These are phyloP conservation scores for Musa schizocarpa DNA, from an alignment of 176 grass and related monocot genomes.

Conservation along the genomic window DNA sequence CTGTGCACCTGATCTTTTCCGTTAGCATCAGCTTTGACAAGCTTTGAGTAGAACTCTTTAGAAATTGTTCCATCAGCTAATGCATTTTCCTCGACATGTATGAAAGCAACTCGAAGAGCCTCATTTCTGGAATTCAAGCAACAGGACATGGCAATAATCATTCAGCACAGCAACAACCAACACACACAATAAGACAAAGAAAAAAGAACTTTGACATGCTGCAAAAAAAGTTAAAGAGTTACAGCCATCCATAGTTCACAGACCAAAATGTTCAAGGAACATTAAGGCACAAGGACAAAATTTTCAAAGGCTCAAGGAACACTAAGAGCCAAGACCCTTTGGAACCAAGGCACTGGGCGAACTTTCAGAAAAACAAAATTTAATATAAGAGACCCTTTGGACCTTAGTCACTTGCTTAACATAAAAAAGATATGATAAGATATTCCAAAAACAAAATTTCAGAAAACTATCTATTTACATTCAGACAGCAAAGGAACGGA, in stretches of 20 bases:
- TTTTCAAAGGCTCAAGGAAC: no score
- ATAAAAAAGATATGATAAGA: no score
- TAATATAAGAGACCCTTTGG: no score
- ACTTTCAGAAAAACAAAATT: no score
- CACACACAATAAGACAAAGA: not conserved
- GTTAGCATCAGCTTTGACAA: conserved; percentile 87
- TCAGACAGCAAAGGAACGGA: no score
- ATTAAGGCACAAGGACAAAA: no score
- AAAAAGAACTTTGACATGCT: conserved; percentile 7
- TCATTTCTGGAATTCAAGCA: conserved; percentile 49
- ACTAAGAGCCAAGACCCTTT: no score
- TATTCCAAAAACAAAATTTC: no score
- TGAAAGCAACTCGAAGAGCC: conserved; percentile 92
- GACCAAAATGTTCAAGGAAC: not conserved
- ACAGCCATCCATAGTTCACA: not conserved
- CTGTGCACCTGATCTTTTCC: conserved; percentile 79
- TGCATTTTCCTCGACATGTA: conserved; percentile 60
- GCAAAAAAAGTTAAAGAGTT: not conserved
- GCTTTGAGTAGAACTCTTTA: conserved; percentile 85
- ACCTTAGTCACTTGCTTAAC: no score
- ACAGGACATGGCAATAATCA: not conserved
- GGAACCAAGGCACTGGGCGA: no score
- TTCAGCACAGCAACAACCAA: not conserved
- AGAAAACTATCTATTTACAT: no score
- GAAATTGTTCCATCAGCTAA: conserved; percentile 21